Base-by-base conservation (phyloP, 2,329 filamentous ascomycete species). In the Aspergillus latus region DNA sequence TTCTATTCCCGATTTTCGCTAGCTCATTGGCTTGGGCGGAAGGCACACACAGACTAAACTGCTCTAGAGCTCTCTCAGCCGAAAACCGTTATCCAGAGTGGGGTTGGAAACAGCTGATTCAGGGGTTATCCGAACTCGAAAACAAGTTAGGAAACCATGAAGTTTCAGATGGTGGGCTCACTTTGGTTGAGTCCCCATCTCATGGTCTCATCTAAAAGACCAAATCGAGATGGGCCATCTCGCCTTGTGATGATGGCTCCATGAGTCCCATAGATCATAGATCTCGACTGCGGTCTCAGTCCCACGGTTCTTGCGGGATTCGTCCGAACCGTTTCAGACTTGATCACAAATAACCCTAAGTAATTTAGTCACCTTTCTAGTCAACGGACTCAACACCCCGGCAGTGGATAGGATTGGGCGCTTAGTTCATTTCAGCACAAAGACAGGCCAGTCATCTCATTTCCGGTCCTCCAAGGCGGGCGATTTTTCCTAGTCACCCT, bases 351-450 rank as follows among this genome's bases (percentile, higher is more conserved):
- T 52, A 56, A 56, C 32, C 42, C 52, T 53, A 58, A 54, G 49
- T 54, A 49, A 49, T 53, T 58, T 59, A 62, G 59, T 52, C 52
- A 48, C 49, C 37, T 37, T 40, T 44, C 52, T 59, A 58, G 59
- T 54, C 32, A 36, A 32, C 45, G 21, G 21, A 21, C 21, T 21
- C 21, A 21, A 21, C 21, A 21, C 29, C 29, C 36, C 21, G 40
- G 50, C 50, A 52, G 50, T 52, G 44, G 49, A 52, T 34, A 46
- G 54, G 49, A 58, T 60, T 58, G 55, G 54, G 53, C 52, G 40
- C 59, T 57, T 58, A 47, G 57, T 62, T 61, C 60, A 65, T 59
- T 52, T 59, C 39, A 59, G 49, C 59, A 59, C 49, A 53, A 59
- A 59, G 53, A 52, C 40, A 56, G 49, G 56, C 49, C 46, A 53